A percentile compares a stretch with the other conserved stretches of the same genome.
These are phyloP conservation scores for Spatholobus suberectus DNA, from an alignment of 306 rosid genomes.

Conservation along the genomic window DNA sequence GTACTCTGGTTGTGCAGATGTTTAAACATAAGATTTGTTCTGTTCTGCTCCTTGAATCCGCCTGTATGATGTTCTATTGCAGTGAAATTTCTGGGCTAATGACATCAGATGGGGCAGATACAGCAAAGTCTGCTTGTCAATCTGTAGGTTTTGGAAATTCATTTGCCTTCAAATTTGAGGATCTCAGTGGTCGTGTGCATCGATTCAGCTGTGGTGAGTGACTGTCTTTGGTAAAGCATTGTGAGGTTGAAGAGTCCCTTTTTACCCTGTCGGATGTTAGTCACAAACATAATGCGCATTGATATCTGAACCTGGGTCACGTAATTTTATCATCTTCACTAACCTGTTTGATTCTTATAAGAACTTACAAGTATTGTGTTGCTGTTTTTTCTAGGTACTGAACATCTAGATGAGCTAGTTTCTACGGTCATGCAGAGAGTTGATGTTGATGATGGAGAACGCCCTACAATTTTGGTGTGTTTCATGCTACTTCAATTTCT, in stretches of 20 bases:
- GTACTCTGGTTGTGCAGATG: constrained; percentile 47
- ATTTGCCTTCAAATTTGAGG: constrained; percentile 83
- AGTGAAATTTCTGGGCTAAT: constrained; percentile 80
- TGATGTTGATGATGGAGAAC: constrained; percentile 48
- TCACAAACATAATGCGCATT: constrained; percentile 16
- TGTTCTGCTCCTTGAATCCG: constrained; percentile 29
- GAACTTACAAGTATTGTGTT: constrained; percentile 18
- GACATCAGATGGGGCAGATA: constrained; percentile 74
- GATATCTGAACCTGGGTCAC: not conserved
- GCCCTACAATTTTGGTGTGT: constrained; percentile 77
- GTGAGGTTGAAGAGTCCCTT: not conserved
- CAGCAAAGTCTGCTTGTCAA: constrained; percentile 57
- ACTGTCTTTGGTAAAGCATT: constrained; percentile 25
- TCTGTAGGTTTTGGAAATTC: constrained; percentile 74
- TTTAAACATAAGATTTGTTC: constrained; percentile 14
- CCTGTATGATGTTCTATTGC: constrained; percentile 44
- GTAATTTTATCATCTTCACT: not conserved
- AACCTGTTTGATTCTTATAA: constrained; percentile 7
- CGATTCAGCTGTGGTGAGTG: constrained; percentile 82
- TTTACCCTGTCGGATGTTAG: constrained; percentile 1
- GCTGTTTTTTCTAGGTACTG: constrained; percentile 59
- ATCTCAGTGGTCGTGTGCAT: constrained; percentile 79
- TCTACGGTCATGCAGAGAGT: constrained; percentile 74
- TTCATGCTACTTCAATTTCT: constrained; percentile 23
- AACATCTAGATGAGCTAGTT: constrained; percentile 73